A percentile compares a stretch with the other conserved stretches of the same genome.
Conservation (phyloP, 495 filamentous ascomycete genomes). For the Tuber aestivum region DNA sequence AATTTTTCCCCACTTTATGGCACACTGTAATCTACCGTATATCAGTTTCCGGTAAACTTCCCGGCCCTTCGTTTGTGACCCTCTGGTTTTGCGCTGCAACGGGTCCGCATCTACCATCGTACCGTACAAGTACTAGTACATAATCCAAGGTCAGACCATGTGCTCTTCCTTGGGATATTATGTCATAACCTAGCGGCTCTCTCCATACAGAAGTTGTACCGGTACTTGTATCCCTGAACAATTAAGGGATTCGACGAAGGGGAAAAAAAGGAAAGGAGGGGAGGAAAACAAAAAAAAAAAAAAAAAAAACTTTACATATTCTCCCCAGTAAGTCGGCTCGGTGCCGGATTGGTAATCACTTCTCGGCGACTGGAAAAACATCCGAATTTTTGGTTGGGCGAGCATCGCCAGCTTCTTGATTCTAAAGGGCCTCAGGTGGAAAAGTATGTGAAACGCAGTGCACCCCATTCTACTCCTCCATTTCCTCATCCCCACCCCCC, state of each 20-base stretch:
- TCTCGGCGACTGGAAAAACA: neutral
- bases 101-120: neutral
- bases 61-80: neutral
- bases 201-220: neutral
- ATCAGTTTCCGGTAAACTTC: neutral
- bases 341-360: neutral
- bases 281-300: neutral
- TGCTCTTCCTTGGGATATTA: neutral
- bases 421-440: neutral
- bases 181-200: neutral
- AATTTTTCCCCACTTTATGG: neutral
- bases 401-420: neutral
- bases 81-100: neutral
- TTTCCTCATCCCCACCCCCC: constrained; percentile 63
- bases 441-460: neutral
- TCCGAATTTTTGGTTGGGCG: neutral
- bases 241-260: neutral
- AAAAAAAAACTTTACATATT: neutral
- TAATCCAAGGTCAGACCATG: neutral
- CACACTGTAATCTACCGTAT: neutral
- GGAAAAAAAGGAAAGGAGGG: neutral
- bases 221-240: neutral
- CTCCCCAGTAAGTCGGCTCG: neutral
- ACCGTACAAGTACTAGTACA: no score
- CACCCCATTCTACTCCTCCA: constrained; percentile 45